Percentiles rank a stretch among this genome's conserved stretches.
These are phyloP conservation scores for Nidula microcarpa DNA, from an alignment of 768 basidiomycete species.

Conservation along the genomic window DNA sequence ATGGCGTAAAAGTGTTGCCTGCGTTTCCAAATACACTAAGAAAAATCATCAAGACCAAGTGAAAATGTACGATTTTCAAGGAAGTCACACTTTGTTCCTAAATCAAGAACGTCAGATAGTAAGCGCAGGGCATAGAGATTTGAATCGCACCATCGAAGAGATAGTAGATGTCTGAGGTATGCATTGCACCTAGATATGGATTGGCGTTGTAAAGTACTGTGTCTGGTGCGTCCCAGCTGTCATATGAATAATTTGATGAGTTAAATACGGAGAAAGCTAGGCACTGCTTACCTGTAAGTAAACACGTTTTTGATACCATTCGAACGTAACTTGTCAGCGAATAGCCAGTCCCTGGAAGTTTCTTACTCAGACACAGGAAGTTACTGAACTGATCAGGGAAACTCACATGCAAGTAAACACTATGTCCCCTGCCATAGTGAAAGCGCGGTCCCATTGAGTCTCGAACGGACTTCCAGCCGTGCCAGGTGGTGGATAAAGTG, in stretches of 20 bases:
- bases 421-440: constrained; percentile 36
- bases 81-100: constrained; percentile 24
- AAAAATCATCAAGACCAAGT: neutral
- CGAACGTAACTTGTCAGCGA: constrained; percentile 25
- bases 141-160: constrained; percentile 33
- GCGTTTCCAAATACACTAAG: constrained; percentile 24
- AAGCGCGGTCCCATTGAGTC: constrained; percentile 36
- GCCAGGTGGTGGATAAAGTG: constrained; percentile 32
- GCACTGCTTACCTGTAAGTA: constrained; percentile 23
- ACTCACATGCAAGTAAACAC: constrained; percentile 42
- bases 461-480: constrained; percentile 28
- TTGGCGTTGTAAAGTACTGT: constrained; percentile 28
- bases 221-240: constrained; percentile 41
- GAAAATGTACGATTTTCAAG: neutral
- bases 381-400: neutral
- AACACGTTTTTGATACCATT: constrained; percentile 28
- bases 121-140: neutral
- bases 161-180: constrained; percentile 41
- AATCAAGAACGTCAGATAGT: neutral
- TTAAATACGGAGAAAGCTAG: neutral
- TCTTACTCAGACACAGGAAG: neutral
- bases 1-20: constrained; percentile 26
- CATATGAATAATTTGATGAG: neutral
- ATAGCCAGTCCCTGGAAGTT: constrained; percentile 31
- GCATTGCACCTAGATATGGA: constrained; percentile 36